These are phyloP conservation scores for Cinnamomum micranthum DNA, from an alignment of 164 flowering plant genomes.

Conservation along the genomic window DNA sequence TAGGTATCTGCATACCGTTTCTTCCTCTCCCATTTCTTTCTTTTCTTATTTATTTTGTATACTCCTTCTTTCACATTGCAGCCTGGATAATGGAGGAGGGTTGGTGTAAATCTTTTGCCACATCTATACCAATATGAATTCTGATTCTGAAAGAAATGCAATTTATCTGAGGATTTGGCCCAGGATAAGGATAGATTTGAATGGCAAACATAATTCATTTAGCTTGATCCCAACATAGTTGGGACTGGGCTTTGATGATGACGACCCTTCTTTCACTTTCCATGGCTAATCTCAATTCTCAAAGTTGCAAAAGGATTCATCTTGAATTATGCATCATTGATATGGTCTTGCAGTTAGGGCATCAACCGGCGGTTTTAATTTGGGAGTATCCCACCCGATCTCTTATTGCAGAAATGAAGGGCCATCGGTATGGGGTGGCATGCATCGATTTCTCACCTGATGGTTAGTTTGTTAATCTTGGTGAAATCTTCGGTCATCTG, in stretches of 20 bases:
- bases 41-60: not conserved
- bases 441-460: slow-evolving; percentile 67
- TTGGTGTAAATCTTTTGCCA: not conserved
- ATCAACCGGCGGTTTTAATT: slow-evolving; percentile 59
- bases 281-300: too few species aligned
- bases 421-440: slow-evolving; percentile 61
- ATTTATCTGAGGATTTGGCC: not conserved
- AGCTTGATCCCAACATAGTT: not conserved
- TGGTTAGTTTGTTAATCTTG: slow-evolving; percentile 42
- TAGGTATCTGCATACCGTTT: slow-evolving; percentile 30
- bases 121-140: not conserved
- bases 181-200: not conserved
- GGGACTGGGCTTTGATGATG: not conserved
- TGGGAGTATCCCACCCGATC: slow-evolving; percentile 47
- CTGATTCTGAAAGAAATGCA: not conserved
- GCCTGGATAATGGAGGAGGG: not conserved
- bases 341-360: slow-evolving; percentile 51
- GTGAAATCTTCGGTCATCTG: not conserved
- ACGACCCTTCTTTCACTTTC: not conserved
- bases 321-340: slow-evolving; percentile 7
- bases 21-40: not conserved
- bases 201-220: not conserved
- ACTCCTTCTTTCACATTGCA: not conserved
- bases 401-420: slow-evolving; percentile 53
- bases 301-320: not conserved